phyloP scores from a whole-genome alignment of 225 moss, liverwort and hornwort species.

The Sphagnum contortum region DNA sequence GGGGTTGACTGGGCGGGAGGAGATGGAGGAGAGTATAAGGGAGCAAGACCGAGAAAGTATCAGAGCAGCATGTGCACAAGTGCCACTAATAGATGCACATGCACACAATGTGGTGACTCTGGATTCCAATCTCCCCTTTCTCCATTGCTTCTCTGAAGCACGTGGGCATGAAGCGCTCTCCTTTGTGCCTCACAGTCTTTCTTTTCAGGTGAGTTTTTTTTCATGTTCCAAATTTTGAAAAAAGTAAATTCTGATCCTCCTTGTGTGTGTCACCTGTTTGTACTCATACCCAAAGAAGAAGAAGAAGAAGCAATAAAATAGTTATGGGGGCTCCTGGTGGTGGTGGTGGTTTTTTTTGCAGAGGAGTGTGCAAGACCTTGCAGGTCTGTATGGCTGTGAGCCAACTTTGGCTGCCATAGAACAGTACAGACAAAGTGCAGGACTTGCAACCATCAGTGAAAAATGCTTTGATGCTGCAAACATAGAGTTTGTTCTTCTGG shows the following conservation, averaged over 20 bases:
- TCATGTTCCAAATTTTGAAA: no score
- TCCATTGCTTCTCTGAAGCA: constrained; percentile 29
- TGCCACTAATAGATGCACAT: constrained; percentile 34
- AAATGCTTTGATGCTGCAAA: constrained; percentile 88
- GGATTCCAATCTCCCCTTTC: constrained; percentile 24
- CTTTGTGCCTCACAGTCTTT: constrained; percentile 29
- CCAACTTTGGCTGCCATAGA: constrained; percentile 39
- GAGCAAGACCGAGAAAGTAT: constrained; percentile 15
- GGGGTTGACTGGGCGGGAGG: no score
- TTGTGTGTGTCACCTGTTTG: no score
- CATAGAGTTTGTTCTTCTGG: constrained; percentile 71
- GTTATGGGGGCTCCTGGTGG: no score
- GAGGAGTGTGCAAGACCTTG: constrained; percentile 49
- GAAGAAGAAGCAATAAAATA: no score
- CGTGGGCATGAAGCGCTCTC: constrained; percentile 15
- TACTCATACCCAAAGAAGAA: no score
- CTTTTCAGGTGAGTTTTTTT: constrained; percentile 23
- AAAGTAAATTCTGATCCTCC: no score
- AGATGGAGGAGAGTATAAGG: neutral
- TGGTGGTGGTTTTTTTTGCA: constrained; percentile 5
- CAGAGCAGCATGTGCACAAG: constrained; percentile 16
- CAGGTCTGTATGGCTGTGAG: constrained; percentile 41
- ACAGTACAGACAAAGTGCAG: constrained; percentile 46
- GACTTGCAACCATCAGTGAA: constrained; percentile 42
- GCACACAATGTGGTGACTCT: constrained; percentile 47